Evolutionary conservation across 371 early-diverging fungal species (phyloP).

Genomic region (Quaeritorhiza haematococci): DNA sequence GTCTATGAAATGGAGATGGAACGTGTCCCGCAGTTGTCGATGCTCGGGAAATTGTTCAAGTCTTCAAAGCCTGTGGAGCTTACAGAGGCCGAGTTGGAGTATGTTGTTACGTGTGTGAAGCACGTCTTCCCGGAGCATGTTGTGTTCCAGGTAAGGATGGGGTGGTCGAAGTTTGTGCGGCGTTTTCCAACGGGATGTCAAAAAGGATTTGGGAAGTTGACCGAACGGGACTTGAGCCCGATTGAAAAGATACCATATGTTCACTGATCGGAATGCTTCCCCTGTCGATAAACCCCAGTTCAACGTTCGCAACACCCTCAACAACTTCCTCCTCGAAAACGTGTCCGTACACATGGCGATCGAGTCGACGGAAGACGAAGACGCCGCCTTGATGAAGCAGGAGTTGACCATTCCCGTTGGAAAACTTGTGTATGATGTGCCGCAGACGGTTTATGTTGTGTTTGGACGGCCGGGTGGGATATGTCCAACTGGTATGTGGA

Average conservation of each 20-base stretch:
- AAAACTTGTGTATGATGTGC: conserved; percentile 70
- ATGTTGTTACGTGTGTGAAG: conserved; percentile 84
- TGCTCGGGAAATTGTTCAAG: conserved; percentile 81
- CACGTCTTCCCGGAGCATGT: conserved; percentile 86
- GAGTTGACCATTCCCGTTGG: conserved; percentile 57
- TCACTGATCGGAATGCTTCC: background rate
- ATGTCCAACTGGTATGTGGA: conserved; percentile 35
- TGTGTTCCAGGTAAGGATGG: conserved; percentile 83
- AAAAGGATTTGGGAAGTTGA: too few species aligned
- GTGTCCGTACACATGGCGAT: conserved; percentile 75
- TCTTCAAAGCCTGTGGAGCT: conserved; percentile 70
- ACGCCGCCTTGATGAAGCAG: conserved; percentile 44
- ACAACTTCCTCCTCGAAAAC: conserved; percentile 87
- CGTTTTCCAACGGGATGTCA: too few species aligned
- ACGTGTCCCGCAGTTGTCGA: conserved; percentile 74
- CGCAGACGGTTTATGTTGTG: conserved; percentile 76
- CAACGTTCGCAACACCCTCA: conserved; percentile 87
- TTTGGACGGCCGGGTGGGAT: conserved; percentile 27
- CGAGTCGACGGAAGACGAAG: conserved; percentile 45
- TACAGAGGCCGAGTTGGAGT: conserved; percentile 94
- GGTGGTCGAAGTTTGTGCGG: too few species aligned
- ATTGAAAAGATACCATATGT: too few species aligned
- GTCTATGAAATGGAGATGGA: conserved; percentile 72
- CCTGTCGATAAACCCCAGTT: conserved; percentile 52
- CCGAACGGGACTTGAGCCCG: too few species aligned